These are phyloP conservation scores for Mucor saturninus DNA, from an alignment of 371 early-diverging fungal genomes.

Conservation along the genomic window DNA sequence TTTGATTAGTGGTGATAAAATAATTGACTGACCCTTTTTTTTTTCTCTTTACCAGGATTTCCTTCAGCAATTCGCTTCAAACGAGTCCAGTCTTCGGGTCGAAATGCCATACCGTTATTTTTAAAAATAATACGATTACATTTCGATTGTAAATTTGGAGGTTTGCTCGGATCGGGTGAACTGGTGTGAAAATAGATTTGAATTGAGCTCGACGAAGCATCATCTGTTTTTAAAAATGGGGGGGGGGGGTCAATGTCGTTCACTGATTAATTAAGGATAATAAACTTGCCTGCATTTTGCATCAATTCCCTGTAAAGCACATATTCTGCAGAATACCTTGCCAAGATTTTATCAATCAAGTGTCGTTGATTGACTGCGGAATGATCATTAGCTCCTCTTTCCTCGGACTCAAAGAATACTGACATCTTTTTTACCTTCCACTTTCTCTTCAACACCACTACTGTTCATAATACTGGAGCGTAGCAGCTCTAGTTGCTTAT, in stretches of 20 bases:
- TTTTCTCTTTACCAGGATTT: slow-evolving; percentile 70
- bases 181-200: slow-evolving; percentile 62
- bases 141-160: slow-evolving; percentile 55
- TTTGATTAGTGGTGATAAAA: background rate
- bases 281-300: slow-evolving; percentile 57
- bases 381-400: too few relatives aligned
- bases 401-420: background rate
- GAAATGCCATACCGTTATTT: slow-evolving; percentile 87
- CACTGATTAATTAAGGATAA: background rate
- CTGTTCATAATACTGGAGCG: slow-evolving; percentile 52
- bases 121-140: slow-evolving; percentile 71
- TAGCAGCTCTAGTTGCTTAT: slow-evolving; percentile 35
- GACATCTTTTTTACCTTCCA: slow-evolving; percentile 51
- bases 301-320: slow-evolving; percentile 78
- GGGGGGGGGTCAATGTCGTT: background rate
- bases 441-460: slow-evolving; percentile 62
- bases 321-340: slow-evolving; percentile 82
- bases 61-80: slow-evolving; percentile 90
- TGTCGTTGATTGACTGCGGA: slow-evolving; percentile 84
- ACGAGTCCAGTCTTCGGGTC: slow-evolving; percentile 84
- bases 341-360: slow-evolving; percentile 92
- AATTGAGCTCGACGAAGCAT: slow-evolving; percentile 65
- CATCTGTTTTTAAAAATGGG: slow-evolving; percentile 42
- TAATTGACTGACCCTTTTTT: background rate
- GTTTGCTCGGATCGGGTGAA: slow-evolving; percentile 39